These are phyloP conservation scores for Starmerella bombicola DNA, from an alignment of 805 yeast genomes.

Conservation along the genomic window DNA sequence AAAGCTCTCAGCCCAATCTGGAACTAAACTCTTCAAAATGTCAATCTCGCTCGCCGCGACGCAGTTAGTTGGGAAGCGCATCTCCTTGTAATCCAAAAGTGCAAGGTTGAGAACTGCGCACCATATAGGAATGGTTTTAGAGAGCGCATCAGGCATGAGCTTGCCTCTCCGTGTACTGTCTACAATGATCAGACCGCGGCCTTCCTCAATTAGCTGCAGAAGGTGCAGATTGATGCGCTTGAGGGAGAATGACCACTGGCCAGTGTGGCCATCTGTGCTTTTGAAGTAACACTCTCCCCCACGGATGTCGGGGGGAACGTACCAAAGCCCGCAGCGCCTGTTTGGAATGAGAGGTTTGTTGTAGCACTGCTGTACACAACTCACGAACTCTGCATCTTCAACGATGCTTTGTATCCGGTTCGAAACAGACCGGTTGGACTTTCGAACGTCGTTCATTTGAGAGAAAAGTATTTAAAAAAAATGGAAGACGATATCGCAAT, in stretches of 20 bases:
- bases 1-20: constrained; percentile 38
- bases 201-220: constrained; percentile 35
- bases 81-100: constrained; percentile 35
- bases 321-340: constrained; percentile 84
- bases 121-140: constrained; percentile 87
- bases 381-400: constrained; percentile 45
- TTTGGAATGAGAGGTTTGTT: constrained; percentile 41
- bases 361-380: constrained; percentile 31
- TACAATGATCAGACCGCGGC: constrained; percentile 43
- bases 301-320: constrained; percentile 38
- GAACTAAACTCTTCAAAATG: constrained; percentile 39
- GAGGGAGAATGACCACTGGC: constrained; percentile 66
- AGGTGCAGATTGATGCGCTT: constrained; percentile 67
- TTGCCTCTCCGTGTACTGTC: constrained; percentile 85
- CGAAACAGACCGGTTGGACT: constrained; percentile 27
- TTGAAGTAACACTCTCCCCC: constrained; percentile 58
- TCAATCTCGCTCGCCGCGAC: constrained; percentile 47
- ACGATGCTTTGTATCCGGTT: constrained; percentile 59
- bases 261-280: constrained; percentile 82
- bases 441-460: constrained; percentile 29
- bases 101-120: constrained; percentile 61
- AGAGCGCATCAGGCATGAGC: constrained; percentile 70
- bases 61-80: constrained; percentile 37
- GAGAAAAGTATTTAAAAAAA: not conserved
- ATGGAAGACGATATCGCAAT: not conserved